Percentiles rank a stretch among this genome's conserved stretches.
Evolutionary conservation across 1,139 yeast species (phyloP).

Genomic region (Diutina ranongensis): DNA sequence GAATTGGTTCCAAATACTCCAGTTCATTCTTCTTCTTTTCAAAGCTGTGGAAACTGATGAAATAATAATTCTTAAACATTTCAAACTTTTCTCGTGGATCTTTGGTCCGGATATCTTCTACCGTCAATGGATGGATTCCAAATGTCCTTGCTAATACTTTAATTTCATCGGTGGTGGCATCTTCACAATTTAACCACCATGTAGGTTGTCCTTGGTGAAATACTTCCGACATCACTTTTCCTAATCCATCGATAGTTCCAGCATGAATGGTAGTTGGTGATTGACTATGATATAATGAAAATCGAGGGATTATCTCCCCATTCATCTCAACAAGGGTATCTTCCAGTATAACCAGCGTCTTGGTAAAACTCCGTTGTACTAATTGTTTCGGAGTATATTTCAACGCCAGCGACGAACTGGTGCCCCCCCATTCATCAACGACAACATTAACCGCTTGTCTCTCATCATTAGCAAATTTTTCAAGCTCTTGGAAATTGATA

Average conservation of each 20-base stretch:
- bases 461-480: constrained; percentile 55
- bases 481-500: constrained; percentile 69
- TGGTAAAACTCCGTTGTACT: constrained; percentile 9
- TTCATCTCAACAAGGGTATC: not conserved
- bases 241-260: constrained; percentile 70
- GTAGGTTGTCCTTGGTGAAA: constrained; percentile 52
- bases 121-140: constrained; percentile 77
- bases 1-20: constrained; percentile 80
- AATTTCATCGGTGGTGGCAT: constrained; percentile 63
- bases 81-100: constrained; percentile 83
- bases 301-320: too few relatives aligned
- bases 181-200: constrained; percentile 71
- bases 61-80: constrained; percentile 60
- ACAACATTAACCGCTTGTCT: too few relatives aligned
- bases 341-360: not conserved
- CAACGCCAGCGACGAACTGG: constrained; percentile 11
- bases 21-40: constrained; percentile 67
- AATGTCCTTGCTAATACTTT: constrained; percentile 55
- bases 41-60: constrained; percentile 74
- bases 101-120: constrained; percentile 77
- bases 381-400: constrained; percentile 47
- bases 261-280: constrained; percentile 84
- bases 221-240: constrained; percentile 51
- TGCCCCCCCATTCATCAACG: not conserved
- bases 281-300: constrained; percentile 72